These are phyloP conservation scores for Talaromyces sp. DNA, from an alignment of 2,329 filamentous ascomycete genomes.

Conservation along the genomic window DNA sequence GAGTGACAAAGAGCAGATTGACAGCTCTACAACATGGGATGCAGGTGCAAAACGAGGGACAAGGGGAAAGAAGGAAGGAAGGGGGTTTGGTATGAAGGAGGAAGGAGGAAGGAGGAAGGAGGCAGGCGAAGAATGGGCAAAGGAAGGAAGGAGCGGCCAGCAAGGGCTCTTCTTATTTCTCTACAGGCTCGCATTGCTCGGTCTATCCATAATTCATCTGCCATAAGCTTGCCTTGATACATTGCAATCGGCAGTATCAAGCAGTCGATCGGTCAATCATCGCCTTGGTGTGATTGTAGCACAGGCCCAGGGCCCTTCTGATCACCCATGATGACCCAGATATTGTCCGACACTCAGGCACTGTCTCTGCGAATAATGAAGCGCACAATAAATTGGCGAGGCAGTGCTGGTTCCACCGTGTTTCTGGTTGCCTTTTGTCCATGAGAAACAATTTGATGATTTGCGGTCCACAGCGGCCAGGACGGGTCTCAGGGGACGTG, in stretches of 20 bases:
- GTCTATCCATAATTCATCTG: neutral
- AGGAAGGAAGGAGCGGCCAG: slow-evolving; percentile 1
- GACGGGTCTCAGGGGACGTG: neutral
- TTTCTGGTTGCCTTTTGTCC: neutral
- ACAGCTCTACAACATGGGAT: neutral
- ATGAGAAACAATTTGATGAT: neutral
- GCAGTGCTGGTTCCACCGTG: slow-evolving; percentile 8
- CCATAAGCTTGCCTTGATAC: neutral
- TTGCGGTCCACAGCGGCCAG: neutral
- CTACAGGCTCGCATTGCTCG: neutral
- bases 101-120: slow-evolving; percentile 9
- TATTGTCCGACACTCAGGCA: neutral
- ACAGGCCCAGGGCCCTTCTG: neutral
- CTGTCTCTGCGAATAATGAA: neutral
- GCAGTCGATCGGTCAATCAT: neutral
- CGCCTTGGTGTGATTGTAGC: neutral
- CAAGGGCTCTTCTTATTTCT: slow-evolving; percentile 1
- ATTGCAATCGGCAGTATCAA: neutral
- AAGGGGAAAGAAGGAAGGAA: slow-evolving; percentile 3
- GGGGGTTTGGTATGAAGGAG: slow-evolving; percentile 10
- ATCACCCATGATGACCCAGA: neutral
- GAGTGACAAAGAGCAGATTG: neutral
- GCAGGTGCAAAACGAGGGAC: neutral
- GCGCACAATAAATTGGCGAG: neutral
- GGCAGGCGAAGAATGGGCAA: slow-evolving; percentile 1